Evolutionary conservation across 805 yeast genomes (phyloP).

Genomic region (Pichia insulana): DNA sequence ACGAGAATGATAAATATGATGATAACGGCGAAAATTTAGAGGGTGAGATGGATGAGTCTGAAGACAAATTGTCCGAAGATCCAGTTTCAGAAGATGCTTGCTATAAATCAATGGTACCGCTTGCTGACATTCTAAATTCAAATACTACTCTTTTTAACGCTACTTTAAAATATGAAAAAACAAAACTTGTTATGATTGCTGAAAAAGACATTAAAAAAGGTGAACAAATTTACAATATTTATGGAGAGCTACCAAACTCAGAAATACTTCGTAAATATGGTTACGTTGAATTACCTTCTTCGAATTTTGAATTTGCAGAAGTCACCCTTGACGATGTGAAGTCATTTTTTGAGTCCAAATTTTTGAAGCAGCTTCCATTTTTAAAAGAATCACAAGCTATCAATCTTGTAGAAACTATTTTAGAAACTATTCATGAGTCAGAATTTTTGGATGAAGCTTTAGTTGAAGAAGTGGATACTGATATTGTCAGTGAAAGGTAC

Average conservation of each 20-base stretch:
- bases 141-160: conserved; percentile 76
- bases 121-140: conserved; percentile 87
- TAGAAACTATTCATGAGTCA: conserved; percentile 30
- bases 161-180: conserved; percentile 43
- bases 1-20: conserved; percentile 15
- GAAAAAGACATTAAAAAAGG: conserved; percentile 50
- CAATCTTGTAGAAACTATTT: conserved; percentile 27
- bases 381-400: conserved; percentile 15
- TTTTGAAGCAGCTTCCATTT: conserved; percentile 12
- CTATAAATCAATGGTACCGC: conserved; percentile 81
- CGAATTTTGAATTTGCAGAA: conserved; percentile 77
- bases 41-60: no score
- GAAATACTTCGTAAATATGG: conserved; percentile 89
- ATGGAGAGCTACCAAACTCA: conserved; percentile 87
- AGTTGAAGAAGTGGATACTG: conserved; percentile 23
- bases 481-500: conserved; percentile 45
- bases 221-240: conserved; percentile 78
- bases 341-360: conserved; percentile 27
- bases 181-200: conserved; percentile 61
- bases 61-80: conserved; percentile 14
- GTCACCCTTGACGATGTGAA: conserved; percentile 39
- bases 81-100: conserved; percentile 25
- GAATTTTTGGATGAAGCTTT: conserved; percentile 27
- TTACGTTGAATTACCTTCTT: conserved; percentile 67
- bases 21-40: conserved; percentile 17